phyloP scores from a whole-genome alignment of 2,329 filamentous ascomycete genomes.

The Lasiodiplodia hormozganensis region DNA sequence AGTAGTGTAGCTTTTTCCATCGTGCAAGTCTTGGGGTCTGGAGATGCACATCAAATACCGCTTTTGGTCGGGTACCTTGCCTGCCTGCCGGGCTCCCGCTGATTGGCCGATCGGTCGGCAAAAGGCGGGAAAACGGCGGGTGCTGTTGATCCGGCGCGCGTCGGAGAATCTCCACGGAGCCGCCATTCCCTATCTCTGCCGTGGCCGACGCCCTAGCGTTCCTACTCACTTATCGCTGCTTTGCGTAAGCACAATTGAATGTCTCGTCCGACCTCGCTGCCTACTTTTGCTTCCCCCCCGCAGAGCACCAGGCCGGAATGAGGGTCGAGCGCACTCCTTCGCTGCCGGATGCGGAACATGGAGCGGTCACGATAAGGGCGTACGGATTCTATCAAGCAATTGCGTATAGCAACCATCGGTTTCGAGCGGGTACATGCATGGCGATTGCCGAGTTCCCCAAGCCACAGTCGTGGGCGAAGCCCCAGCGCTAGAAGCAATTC shows the following conservation, averaged over 20 bases:
- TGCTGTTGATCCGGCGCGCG: neutral
- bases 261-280: conserved; percentile 1
- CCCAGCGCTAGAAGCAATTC: neutral
- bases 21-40: neutral
- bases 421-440: neutral
- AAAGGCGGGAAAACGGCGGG: conserved; percentile 1
- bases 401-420: neutral
- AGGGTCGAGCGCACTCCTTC: neutral
- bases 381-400: neutral
- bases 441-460: neutral
- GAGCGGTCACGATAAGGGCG: conserved; percentile 11
- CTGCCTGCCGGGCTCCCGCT: neutral
- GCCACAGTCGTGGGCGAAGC: neutral
- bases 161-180: conserved; percentile 1
- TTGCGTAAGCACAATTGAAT: neutral
- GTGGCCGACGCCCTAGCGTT: neutral
- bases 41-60: neutral
- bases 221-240: neutral
- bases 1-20: neutral
- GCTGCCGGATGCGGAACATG: neutral
- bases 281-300: conserved; percentile 1
- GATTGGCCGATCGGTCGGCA: conserved; percentile 6
- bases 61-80: neutral
- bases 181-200: conserved; percentile 17
- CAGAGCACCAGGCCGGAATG: neutral